Percentiles rank a stretch among this genome's conserved stretches.
These are phyloP conservation scores for Aspergillus diversus DNA, from an alignment of 495 filamentous ascomycete genomes.

Conservation along the genomic window DNA sequence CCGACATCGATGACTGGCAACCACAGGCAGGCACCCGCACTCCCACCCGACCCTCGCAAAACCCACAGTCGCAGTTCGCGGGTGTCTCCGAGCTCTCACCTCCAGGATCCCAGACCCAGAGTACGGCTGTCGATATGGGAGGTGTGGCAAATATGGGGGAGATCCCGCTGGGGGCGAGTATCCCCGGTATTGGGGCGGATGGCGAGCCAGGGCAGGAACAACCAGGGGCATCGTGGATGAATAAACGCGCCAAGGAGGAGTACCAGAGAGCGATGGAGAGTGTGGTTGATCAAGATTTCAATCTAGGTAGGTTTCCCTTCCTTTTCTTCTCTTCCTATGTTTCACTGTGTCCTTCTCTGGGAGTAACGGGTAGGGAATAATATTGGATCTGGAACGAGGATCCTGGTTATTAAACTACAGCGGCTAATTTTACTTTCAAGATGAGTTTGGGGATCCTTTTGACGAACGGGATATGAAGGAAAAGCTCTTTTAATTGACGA, in stretches of 20 bases:
- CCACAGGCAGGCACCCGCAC: conserved; percentile 38
- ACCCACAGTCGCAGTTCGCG: conserved; percentile 25
- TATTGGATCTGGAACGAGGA: too few relatives aligned
- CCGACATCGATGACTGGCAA: conserved; percentile 29
- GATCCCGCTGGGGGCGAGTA: not conserved
- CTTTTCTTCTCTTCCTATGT: not conserved
- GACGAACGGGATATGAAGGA: conserved; percentile 65
- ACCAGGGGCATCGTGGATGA: conserved; percentile 60
- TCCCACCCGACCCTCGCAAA: conserved; percentile 32
- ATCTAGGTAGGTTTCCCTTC: conserved; percentile 35
- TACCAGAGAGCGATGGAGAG: conserved; percentile 53
- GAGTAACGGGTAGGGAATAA: too few relatives aligned
- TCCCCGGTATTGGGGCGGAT: not conserved
- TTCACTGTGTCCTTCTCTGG: not conserved
- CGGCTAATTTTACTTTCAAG: conserved; percentile 26
- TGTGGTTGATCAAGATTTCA: conserved; percentile 54
- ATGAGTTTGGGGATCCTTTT: conserved; percentile 60
- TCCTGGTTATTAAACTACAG: too few relatives aligned
- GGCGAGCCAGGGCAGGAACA: conserved; percentile 17
- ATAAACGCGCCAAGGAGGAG: conserved; percentile 64
- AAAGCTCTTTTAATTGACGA: conserved; percentile 51
- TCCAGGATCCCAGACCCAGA: conserved; percentile 54
- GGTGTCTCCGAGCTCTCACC: conserved; percentile 54
- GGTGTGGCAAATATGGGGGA: not conserved
- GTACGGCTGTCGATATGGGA: conserved; percentile 10